Percentiles rank a stretch among this genome's conserved stretches.
Evolutionary conservation across 805 yeast species (phyloP).

Genomic region (Lipomyces spencermartinsiae): DNA sequence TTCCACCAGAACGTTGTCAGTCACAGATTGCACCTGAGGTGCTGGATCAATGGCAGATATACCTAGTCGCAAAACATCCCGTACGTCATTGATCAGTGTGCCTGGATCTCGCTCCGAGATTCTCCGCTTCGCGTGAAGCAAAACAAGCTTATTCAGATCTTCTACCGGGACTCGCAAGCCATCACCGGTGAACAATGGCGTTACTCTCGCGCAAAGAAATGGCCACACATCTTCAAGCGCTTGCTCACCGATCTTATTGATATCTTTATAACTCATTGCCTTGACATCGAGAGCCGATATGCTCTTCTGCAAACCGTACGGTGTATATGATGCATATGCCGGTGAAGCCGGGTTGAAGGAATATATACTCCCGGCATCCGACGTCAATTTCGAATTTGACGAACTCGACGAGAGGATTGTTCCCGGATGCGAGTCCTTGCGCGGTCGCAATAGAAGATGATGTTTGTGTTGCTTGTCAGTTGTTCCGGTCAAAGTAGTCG

Average conservation of each 20-base stretch:
- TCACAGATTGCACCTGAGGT: conserved; percentile 44
- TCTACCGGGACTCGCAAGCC: conserved; percentile 60
- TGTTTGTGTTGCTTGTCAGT: conserved; percentile 42
- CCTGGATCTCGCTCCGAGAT: conserved; percentile 48
- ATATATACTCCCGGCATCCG: conserved; percentile 51
- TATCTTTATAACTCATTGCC: conserved; percentile 36
- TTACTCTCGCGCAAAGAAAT: conserved; percentile 51
- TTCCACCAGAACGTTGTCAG: conserved; percentile 43
- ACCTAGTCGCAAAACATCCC: conserved; percentile 49
- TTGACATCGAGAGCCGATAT: conserved; percentile 43
- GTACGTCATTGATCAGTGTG: conserved; percentile 53
- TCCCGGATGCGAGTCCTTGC: conserved; percentile 49
- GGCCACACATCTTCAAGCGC: conserved; percentile 59
- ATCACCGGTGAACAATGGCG: conserved; percentile 59
- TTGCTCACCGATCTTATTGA: conserved; percentile 46
- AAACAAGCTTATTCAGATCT: conserved; percentile 59
- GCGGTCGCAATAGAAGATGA: conserved; percentile 48
- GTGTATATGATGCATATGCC: conserved; percentile 39
- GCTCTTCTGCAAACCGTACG: conserved; percentile 40
- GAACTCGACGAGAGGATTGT: conserved; percentile 51
- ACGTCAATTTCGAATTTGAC: conserved; percentile 51
- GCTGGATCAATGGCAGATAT: conserved; percentile 43
- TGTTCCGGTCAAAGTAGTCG: conserved; percentile 1
- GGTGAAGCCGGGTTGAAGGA: conserved; percentile 50
- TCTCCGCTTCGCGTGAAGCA: conserved; percentile 50